These are phyloP conservation scores for Passiflora organensis DNA, from an alignment of 345 rosid genomes.

Conservation along the genomic window DNA sequence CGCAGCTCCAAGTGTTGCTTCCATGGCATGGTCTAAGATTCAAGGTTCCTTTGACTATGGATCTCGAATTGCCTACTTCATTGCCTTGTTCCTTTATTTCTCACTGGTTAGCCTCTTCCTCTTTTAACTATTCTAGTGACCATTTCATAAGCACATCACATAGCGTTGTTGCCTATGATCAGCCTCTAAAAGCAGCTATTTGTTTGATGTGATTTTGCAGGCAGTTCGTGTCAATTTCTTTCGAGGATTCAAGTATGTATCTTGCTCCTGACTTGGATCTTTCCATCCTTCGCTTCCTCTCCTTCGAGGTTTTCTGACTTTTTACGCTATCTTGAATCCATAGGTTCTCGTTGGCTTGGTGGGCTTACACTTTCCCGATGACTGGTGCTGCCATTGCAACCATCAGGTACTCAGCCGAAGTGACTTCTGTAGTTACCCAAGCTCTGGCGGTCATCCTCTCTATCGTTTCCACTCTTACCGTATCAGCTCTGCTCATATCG, in stretches of 20 bases:
- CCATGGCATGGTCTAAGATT: constrained; percentile 83
- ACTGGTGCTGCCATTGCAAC: constrained; percentile 66
- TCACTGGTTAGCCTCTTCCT: constrained; percentile 59
- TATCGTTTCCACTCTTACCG: constrained; percentile 42
- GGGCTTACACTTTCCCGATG: constrained; percentile 92
- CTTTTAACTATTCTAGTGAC: too few relatives aligned
- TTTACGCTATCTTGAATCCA: constrained; percentile 2
- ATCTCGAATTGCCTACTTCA: constrained; percentile 75
- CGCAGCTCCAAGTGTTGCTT: constrained; percentile 88
- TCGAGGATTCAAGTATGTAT: constrained; percentile 67
- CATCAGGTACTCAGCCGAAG: constrained; percentile 54
- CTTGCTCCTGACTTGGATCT: neutral
- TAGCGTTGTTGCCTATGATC: too few relatives aligned
- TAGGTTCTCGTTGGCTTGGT: constrained; percentile 89
- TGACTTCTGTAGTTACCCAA: constrained; percentile 36
- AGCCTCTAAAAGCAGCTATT: too few relatives aligned
- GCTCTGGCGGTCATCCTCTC: constrained; percentile 39
- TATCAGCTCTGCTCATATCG: constrained; percentile 40
- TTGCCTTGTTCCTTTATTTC: constrained; percentile 77
- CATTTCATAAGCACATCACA: too few relatives aligned
- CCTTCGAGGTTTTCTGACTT: neutral
- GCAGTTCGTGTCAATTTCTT: constrained; percentile 71
- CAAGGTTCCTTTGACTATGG: constrained; percentile 68
- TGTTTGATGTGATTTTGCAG: constrained; percentile 32
- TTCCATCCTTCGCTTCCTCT: neutral